Evolutionary conservation across 257 asterid species (phyloP).

Genomic region (Nicotiana obtusifolia): DNA sequence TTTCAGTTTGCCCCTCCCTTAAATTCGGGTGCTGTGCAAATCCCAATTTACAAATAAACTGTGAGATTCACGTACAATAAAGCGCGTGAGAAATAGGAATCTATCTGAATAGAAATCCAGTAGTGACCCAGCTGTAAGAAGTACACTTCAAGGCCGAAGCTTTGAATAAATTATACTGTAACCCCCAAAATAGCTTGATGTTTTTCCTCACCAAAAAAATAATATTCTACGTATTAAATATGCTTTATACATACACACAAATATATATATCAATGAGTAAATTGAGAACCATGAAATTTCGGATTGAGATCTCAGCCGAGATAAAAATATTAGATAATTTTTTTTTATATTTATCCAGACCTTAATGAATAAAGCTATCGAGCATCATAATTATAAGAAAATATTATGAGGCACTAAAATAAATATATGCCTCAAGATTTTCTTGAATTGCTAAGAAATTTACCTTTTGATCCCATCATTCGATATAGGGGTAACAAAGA

Average conservation of each 20-base stretch:
- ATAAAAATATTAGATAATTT: too few relatives aligned
- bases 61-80: not conserved
- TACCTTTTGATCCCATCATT: not conserved
- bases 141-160: not conserved
- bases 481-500: not conserved
- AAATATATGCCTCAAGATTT: not conserved
- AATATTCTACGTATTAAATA: too few relatives aligned
- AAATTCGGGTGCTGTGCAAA: not conserved
- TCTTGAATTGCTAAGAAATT: not conserved
- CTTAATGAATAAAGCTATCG: too few relatives aligned
- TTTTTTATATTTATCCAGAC: too few relatives aligned
- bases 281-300: accelerated
- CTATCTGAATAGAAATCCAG: not conserved
- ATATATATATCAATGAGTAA: too few relatives aligned
- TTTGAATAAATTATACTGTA: not conserved
- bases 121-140: not conserved
- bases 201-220: too few relatives aligned
- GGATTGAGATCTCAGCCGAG: too few relatives aligned
- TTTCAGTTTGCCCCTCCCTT: not conserved
- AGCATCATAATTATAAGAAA: too few relatives aligned
- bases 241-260: too few relatives aligned
- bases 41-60: too few relatives aligned
- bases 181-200: not conserved
- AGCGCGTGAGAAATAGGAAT: not conserved
- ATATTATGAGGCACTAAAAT: too few relatives aligned